Evolutionary conservation across 2,329 filamentous ascomycete genomes (phyloP).

Genomic region (Zasmidium cellare): DNA sequence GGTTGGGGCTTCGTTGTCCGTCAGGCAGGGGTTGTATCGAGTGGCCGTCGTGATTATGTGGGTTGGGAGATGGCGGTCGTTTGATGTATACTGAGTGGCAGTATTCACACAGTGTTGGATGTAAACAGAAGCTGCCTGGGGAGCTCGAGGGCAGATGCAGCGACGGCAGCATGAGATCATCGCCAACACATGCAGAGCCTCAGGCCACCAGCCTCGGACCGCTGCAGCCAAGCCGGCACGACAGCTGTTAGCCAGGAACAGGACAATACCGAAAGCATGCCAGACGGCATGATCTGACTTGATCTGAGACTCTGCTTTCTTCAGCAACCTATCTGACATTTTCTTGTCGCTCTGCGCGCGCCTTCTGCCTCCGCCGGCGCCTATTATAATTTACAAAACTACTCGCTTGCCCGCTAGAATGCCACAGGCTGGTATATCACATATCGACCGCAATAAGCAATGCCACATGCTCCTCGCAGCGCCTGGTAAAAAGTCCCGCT

Average conservation of each 20-base stretch:
- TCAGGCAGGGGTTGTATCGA: background rate
- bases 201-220: too few species aligned
- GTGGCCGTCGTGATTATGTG: background rate
- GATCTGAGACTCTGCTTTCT: background rate
- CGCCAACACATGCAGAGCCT: too few species aligned
- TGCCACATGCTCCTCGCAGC: background rate
- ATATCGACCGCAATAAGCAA: background rate
- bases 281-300: background rate
- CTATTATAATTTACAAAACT: slow-evolving; percentile 10
- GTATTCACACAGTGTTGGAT: background rate
- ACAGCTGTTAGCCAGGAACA: background rate
- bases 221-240: background rate
- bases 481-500: background rate
- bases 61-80: background rate
- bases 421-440: slow-evolving; percentile 6
- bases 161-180: too few species aligned
- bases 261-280: background rate
- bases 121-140: background rate
- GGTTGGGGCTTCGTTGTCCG: background rate
- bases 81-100: background rate
- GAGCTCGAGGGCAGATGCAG: background rate
- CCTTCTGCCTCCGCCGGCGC: background rate
- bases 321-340: background rate
- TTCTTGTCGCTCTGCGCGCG: background rate
- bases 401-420: slow-evolving; percentile 14